phyloP scores from a whole-genome alignment of 208 protist genomes.

The Acanthamoeba triangularis region DNA sequence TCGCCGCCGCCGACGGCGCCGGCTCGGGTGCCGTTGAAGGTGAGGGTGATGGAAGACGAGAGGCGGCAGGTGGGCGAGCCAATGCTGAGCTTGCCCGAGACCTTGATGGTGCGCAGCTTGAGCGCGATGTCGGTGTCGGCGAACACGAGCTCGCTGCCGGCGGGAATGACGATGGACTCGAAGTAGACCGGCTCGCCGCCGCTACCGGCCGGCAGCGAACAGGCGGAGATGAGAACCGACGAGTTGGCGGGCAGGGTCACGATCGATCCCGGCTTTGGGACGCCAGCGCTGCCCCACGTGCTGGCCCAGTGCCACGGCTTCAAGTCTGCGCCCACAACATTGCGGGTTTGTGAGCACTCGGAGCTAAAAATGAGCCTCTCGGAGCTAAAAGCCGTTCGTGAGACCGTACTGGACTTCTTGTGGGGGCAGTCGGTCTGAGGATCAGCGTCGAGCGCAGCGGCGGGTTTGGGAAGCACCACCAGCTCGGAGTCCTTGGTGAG shows the following conservation, averaged over 20 bases:
- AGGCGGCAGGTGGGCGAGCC: constrained; percentile 80
- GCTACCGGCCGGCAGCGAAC: constrained; percentile 41
- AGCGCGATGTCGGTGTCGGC: constrained; percentile 78
- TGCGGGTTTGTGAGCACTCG: too few relatives aligned
- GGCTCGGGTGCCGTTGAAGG: constrained; percentile 78
- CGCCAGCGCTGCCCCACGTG: constrained; percentile 48
- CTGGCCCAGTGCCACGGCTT: constrained; percentile 74
- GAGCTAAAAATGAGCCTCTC: too few relatives aligned
- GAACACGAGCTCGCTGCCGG: constrained; percentile 76
- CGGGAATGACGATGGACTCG: constrained; percentile 80
- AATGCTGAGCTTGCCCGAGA: constrained; percentile 78
- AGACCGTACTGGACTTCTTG: not conserved
- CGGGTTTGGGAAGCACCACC: not conserved
- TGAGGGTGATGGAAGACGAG: constrained; percentile 53
- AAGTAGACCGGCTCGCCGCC: constrained; percentile 14
- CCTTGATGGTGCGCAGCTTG: constrained; percentile 64
- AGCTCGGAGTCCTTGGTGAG: constrained; percentile 54
- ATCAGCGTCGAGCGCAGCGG: not conserved
- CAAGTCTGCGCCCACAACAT: not conserved
- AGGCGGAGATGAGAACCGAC: constrained; percentile 66
- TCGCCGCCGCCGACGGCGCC: not conserved
- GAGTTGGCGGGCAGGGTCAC: constrained; percentile 68
- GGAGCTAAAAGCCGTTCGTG: too few relatives aligned
- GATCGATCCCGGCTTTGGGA: not conserved
- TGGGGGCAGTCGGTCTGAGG: constrained; percentile 49